phyloP scores from a whole-genome alignment of 2,329 filamentous ascomycete species.

The Grosmannia huntii region DNA sequence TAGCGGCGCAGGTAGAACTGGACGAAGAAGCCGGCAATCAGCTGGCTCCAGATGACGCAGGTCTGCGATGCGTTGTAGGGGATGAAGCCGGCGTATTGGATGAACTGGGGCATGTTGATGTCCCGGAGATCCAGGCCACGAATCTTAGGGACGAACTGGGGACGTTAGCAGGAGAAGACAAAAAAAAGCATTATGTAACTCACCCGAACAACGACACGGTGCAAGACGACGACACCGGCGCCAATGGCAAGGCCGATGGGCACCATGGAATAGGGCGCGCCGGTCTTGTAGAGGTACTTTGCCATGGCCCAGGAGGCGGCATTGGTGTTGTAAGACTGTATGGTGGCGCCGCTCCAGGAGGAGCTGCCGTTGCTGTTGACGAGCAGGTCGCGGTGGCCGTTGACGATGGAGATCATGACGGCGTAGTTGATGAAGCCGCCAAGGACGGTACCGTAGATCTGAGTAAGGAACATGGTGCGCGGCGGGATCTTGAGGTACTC shows the following conservation, averaged over 20 bases:
- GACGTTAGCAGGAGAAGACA: not conserved
- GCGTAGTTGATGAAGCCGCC: constrained; percentile 34
- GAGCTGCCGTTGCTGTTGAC: constrained; percentile 30
- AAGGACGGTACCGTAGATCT: constrained; percentile 41
- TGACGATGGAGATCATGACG: constrained; percentile 39
- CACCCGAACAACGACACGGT: constrained; percentile 30
- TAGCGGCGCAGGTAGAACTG: constrained; percentile 42
- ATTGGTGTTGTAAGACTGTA: constrained; percentile 36
- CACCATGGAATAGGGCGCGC: constrained; percentile 30
- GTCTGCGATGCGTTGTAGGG: constrained; percentile 43
- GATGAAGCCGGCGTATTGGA: constrained; percentile 40
- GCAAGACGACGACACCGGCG: constrained; percentile 27
- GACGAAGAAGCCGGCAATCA: constrained; percentile 30
- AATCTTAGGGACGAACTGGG: constrained; percentile 33
- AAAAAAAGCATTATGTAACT: constrained; percentile 11
- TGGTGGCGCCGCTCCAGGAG: constrained; percentile 38
- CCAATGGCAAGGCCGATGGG: constrained; percentile 38
- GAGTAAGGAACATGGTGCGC: constrained; percentile 40
- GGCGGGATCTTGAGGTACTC: constrained; percentile 48
- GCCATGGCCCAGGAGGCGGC: constrained; percentile 38
- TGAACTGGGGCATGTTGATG: constrained; percentile 40
- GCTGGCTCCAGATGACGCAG: constrained; percentile 36
- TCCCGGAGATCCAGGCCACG: constrained; percentile 25
- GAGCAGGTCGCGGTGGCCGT: constrained; percentile 33
- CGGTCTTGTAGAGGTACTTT: constrained; percentile 36